phyloP scores from a whole-genome alignment of 225 moss, liverwort and hornwort genomes.

The Asterella californica region DNA sequence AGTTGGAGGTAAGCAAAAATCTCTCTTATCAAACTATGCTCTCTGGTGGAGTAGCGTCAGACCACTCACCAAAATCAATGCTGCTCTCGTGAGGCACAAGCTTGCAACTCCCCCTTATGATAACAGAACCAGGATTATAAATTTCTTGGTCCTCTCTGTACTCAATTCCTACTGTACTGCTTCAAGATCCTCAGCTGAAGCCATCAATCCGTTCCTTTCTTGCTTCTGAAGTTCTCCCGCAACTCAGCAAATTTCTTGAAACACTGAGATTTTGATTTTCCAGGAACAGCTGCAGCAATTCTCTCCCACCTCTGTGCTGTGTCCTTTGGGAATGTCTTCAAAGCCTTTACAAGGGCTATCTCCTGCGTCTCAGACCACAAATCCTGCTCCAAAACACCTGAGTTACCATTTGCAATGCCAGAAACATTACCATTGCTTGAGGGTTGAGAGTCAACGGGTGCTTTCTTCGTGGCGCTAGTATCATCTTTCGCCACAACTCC shows the following conservation, averaged over 20 bases:
- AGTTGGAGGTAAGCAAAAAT: slow-evolving; percentile 20
- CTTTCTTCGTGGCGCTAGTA: slow-evolving; percentile 4
- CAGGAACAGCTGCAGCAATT: slow-evolving; percentile 80
- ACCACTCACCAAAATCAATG: slow-evolving; percentile 40
- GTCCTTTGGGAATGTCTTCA: slow-evolving; percentile 87
- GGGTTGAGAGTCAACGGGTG: slow-evolving; percentile 15
- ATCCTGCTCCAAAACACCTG: slow-evolving; percentile 43
- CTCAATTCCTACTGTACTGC: slow-evolving; percentile 19
- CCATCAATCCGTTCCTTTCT: slow-evolving; percentile 60
- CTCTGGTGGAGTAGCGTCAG: slow-evolving; percentile 19
- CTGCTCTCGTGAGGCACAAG: slow-evolving; percentile 34
- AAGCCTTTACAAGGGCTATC: slow-evolving; percentile 76
- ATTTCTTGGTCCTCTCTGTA: slow-evolving; percentile 24
- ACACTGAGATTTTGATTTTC: slow-evolving; percentile 75
- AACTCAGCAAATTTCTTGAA: slow-evolving; percentile 80
- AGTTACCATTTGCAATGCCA: slow-evolving; percentile 41
- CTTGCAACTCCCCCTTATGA: slow-evolving; percentile 28
- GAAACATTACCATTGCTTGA: slow-evolving; percentile 32
- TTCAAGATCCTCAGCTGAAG: background rate
- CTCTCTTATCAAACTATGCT: slow-evolving; percentile 21
- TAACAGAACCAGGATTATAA: slow-evolving; percentile 17
- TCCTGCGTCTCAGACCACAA: slow-evolving; percentile 79
- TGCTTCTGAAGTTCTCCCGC: slow-evolving; percentile 83
- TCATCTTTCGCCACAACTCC: slow-evolving; percentile 23
- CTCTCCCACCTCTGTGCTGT: slow-evolving; percentile 80